phyloP scores from a whole-genome alignment of 139 green algal species.

The Tetraselmis chui region DNA sequence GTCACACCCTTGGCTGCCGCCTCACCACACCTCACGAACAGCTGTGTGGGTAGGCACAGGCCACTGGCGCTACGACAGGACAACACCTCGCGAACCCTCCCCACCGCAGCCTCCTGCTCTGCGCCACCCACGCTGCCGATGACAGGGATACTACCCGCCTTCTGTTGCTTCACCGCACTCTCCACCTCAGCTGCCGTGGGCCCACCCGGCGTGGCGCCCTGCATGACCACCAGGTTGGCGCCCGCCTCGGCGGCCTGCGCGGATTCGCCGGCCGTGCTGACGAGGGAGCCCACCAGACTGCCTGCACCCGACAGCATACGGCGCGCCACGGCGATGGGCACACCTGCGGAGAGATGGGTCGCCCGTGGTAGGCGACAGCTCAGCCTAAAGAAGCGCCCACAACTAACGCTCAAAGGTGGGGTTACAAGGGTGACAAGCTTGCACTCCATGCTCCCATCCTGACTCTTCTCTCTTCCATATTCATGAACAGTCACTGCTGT shows the following conservation, averaged over 20 bases:
- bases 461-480: too few relatives aligned
- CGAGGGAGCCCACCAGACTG: constrained; percentile 58
- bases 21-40: not conserved
- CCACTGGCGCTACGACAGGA: not conserved
- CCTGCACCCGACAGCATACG: constrained; percentile 49
- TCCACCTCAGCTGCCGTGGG: not conserved
- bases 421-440: too few relatives aligned
- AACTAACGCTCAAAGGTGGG: too few relatives aligned
- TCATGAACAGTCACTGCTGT: too few relatives aligned
- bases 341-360: constrained; percentile 38
- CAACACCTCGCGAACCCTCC: not conserved
- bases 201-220: constrained; percentile 3
- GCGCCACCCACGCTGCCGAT: constrained; percentile 1
- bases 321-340: constrained; percentile 82
- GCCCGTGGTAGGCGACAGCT: too few relatives aligned
- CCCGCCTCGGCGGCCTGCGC: constrained; percentile 64
- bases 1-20: not conserved
- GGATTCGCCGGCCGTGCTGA: constrained; percentile 35
- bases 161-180: not conserved
- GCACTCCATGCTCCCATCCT: too few relatives aligned
- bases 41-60: not conserved
- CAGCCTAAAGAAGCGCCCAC: too few relatives aligned
- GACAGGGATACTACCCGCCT: constrained; percentile 10
- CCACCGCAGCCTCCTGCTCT: not conserved
- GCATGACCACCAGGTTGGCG: constrained; percentile 67